Percentiles rank a stretch among this genome's conserved stretches.
phyloP scores from a whole-genome alignment of 139 green algal species.

The Micromonas commoda region DNA sequence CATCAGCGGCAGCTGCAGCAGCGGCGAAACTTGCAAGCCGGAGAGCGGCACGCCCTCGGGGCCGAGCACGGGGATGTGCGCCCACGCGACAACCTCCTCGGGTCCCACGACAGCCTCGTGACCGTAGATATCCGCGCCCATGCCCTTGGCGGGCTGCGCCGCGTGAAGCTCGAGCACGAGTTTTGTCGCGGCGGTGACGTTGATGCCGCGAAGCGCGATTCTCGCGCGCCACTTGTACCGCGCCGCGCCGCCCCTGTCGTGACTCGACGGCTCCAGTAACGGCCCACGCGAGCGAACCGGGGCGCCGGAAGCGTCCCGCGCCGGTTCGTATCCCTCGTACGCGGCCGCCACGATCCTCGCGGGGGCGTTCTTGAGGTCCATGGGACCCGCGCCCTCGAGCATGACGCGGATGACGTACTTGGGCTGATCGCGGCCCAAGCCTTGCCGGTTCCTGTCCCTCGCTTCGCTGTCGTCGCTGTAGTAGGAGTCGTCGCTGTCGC shows the following conservation, averaged over 20 bases:
- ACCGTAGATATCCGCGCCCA: slow-evolving; percentile 18
- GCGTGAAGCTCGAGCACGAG: slow-evolving; percentile 43
- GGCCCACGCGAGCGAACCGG: neutral
- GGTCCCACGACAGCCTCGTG: neutral
- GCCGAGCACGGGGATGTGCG: slow-evolving; percentile 33
- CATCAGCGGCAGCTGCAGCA: slow-evolving; percentile 51
- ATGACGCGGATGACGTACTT: slow-evolving; percentile 1
- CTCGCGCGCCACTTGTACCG: slow-evolving; percentile 14
- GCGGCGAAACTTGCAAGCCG: slow-evolving; percentile 43
- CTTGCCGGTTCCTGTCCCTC: neutral
- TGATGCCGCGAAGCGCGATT: slow-evolving; percentile 4
- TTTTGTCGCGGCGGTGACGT: slow-evolving; percentile 36
- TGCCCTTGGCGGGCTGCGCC: slow-evolving; percentile 34
- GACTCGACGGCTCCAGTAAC: neutral
- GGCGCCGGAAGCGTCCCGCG: slow-evolving; percentile 35
- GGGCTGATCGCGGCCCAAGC: neutral
- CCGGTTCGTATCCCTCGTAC: slow-evolving; percentile 52
- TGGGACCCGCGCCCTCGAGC: slow-evolving; percentile 28
- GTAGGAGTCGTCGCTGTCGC: neutral
- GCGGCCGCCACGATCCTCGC: slow-evolving; percentile 47
- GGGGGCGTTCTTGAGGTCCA: slow-evolving; percentile 36
- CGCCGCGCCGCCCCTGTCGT: neutral
- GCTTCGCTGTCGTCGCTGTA: neutral
- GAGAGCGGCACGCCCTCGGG: slow-evolving; percentile 19
- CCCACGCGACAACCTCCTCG: slow-evolving; percentile 52